A percentile compares a stretch with the other conserved stretches of the same genome.
phyloP scores from a whole-genome alignment of 805 yeast species.

The Spathaspora hagerdaliae region DNA sequence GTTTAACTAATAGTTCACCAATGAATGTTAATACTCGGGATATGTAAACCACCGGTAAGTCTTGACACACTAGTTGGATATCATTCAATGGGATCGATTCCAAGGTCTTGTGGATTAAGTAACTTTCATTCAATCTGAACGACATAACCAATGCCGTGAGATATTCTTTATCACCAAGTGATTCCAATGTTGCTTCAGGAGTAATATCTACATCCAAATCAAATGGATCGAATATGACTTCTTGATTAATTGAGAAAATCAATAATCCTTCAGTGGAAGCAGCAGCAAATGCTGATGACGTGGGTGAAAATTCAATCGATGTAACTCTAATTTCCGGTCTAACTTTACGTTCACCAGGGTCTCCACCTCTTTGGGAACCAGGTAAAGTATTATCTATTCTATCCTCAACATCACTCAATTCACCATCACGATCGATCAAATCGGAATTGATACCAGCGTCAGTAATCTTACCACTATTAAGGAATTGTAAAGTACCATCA shows the following conservation, averaged over 20 bases:
- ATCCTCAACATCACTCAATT: constrained; percentile 80
- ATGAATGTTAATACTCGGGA: constrained; percentile 64
- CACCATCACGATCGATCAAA: constrained; percentile 80
- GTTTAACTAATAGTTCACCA: constrained; percentile 52
- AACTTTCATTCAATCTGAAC: constrained; percentile 81
- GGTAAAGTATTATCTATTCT: constrained; percentile 74
- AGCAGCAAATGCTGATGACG: constrained; percentile 86
- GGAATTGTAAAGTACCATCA: constrained; percentile 77
- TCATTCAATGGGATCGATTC: constrained; percentile 72
- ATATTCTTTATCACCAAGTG: constrained; percentile 57
- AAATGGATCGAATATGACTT: constrained; percentile 83
- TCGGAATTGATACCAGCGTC: constrained; percentile 79
- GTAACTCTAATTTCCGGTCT: constrained; percentile 85
- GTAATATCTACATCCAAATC: constrained; percentile 92
- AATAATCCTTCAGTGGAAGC: constrained; percentile 93
- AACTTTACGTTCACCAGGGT: constrained; percentile 67
- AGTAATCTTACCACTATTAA: constrained; percentile 80
- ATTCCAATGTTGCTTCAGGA: constrained; percentile 65
- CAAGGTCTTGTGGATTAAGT: constrained; percentile 67
- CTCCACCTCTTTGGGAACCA: constrained; percentile 70
- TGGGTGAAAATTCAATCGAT: constrained; percentile 79
- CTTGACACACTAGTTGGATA: constrained; percentile 60
- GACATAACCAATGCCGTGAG: constrained; percentile 86
- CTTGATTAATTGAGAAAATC: constrained; percentile 74
- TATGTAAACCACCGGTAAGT: constrained; percentile 74